A percentile compares a stretch with the other conserved stretches of the same genome.
phyloP scores from a whole-genome alignment of 2,329 filamentous ascomycete genomes.

The Raffaelea albimanens region DNA sequence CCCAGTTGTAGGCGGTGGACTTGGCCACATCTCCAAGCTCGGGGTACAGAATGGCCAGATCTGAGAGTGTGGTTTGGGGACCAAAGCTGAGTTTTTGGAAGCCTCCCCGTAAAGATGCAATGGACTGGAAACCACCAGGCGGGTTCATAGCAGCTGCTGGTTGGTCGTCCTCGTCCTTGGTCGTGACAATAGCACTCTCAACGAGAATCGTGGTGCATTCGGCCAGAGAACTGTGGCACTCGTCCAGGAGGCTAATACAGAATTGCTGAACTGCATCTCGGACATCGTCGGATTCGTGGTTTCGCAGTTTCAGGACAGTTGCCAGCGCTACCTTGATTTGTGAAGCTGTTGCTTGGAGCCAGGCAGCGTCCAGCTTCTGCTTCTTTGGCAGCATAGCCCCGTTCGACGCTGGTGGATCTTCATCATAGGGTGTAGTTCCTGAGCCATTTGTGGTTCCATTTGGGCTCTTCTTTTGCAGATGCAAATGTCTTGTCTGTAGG shows the following conservation, averaged over 20 bases:
- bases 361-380: constrained; percentile 32
- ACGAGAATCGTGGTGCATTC: constrained; percentile 64
- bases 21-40: constrained; percentile 49
- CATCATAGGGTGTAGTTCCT: no score
- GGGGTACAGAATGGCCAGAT: constrained; percentile 44
- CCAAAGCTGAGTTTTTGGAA: constrained; percentile 5
- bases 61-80: constrained; percentile 29
- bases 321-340: constrained; percentile 79
- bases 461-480: constrained; percentile 18
- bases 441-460: not conserved
- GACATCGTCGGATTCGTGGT: constrained; percentile 61
- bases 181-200: constrained; percentile 70
- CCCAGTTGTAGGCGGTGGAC: constrained; percentile 68
- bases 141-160: constrained; percentile 19
- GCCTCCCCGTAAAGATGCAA: constrained; percentile 27
- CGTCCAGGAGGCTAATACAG: constrained; percentile 66
- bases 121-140: constrained; percentile 37
- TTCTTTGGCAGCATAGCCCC: constrained; percentile 11
- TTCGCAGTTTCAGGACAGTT: constrained; percentile 65
- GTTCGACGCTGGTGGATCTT: no score
- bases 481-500: constrained; percentile 39
- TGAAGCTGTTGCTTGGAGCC: constrained; percentile 69
- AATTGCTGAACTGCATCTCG: constrained; percentile 57
- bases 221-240: constrained; percentile 64
- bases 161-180: constrained; percentile 40